These are phyloP conservation scores for Penicillium rolfsii DNA, from an alignment of 2,329 filamentous ascomycete species.

Conservation along the genomic window DNA sequence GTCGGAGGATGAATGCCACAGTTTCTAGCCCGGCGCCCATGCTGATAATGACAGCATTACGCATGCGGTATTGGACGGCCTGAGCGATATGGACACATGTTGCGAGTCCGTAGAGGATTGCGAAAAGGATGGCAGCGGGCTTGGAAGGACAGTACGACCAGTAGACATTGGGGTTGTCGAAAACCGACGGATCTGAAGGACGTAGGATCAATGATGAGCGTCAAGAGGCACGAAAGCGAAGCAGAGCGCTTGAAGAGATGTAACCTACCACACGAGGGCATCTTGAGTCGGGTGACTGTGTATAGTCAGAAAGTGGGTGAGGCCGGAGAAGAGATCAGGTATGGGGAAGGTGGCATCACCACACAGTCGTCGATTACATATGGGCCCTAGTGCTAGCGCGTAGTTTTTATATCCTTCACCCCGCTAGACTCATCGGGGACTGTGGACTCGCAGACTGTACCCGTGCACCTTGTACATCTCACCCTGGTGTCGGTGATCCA, in stretches of 20 bases:
- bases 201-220: neutral
- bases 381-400: neutral
- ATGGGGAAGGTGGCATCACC: neutral
- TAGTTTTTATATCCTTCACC: neutral
- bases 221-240: neutral
- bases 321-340: neutral
- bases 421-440: neutral
- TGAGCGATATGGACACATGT: neutral
- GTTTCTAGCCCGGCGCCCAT: neutral
- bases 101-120: neutral
- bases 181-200: neutral
- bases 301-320: neutral
- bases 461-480: neutral
- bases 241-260: neutral
- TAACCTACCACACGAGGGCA: neutral
- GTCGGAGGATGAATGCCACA: neutral
- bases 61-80: neutral
- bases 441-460: neutral
- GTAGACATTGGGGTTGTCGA: neutral
- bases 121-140: neutral
- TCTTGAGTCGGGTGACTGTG: neutral
- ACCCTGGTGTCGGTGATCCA: neutral
- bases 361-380: neutral
- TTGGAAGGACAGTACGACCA: constrained; percentile 1
- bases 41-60: neutral